Evolutionary conservation across 306 rosid species (phyloP), one percentile per base, ranked within the genome.

Genomic region (Quercus alba): DNA sequence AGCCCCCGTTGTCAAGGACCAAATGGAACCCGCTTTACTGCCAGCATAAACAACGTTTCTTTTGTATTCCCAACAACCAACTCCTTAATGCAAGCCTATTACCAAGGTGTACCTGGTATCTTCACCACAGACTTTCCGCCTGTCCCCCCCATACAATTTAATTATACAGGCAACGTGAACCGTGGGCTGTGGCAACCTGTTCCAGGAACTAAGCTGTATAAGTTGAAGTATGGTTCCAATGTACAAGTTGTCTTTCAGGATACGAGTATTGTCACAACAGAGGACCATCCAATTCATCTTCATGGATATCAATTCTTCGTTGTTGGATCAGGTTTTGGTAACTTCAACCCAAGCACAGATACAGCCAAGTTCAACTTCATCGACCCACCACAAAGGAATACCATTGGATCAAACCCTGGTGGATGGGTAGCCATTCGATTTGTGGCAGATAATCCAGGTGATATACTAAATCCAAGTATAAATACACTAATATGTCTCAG

Each of bases 391-490:
- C 83, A 56, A 69, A 91, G 89, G 82, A 95, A 95, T 71, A 95
- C 98, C 57, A 81, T 95, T 62, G 99, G 98, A 74, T 89, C 99
- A 5, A 79, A 88, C 63, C 98, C 98, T 0, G 99, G 99, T 25
- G 99, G 99, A 75, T 95, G 99, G 98, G 99, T 95, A 5, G 99
- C 98, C 72, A 91, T 95, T 58, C 91, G 97, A 3, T 95, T 95
- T 76, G 73, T 82, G 23, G 99, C 99, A 49, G 99, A 95, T 73
- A 95, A 95, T 82, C 98, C 99, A 86, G 97, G 98, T 92, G 75
- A 55, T 11, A 11, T 58, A 52, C 35, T 61, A 70, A 8, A 44
- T 68, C 46, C 41, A 76, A 30, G 10, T 5, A 61, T 12, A 55
- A 80, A 30, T 25, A 26, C 58, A 14, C 75, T 5, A 55, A 75